Base-by-base conservation (phyloP, 2,329 filamentous ascomycete species). In the Neurospora sp. region DNA sequence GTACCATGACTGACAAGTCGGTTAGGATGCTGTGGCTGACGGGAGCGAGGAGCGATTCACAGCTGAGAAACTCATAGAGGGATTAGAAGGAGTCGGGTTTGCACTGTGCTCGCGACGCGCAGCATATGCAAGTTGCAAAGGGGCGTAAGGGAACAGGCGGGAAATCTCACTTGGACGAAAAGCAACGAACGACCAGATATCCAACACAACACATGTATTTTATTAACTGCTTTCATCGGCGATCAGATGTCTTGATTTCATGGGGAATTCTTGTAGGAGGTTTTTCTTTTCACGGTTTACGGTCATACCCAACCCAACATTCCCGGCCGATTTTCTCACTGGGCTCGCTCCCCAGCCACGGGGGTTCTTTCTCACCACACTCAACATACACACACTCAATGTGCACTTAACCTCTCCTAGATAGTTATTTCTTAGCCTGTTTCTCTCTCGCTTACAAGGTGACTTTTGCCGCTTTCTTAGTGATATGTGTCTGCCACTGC, bases 371-470 rank as follows among this genome's bases (percentile, higher is more conserved):
- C 52, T 62, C 28, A 62, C 52, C 52, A 62, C 52, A 62, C 33
- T 5, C 33, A 62, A 62, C 52, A 33, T 36, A 62, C 52, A 62
- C 52, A 62, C 52, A 62, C 52, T 62, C 52, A 33, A 62, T 28
- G 52, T 62, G 28, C 52, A 62, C 52, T 62, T 62, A 62, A 28
- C 52, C 52, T 62, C 52, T 62, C 52, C 52, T 62, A 62, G 52
- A 62, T 70, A 68, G 69, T 62, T 67, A 65, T 66, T 69, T 69
- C 23, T 69, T 67, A 39, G 57, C 66, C 37, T 33, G n/a, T 65
- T 70, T 69, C 52, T 37, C 69, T 46, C 28, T 33, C 28, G 23
- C 23, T 33, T 15, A 33, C 28, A 62, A 5, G 12, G 15, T 33
- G 52, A 62, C 8, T 36, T 17, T 6, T 28, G 28, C 52, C 52